These are phyloP conservation scores for Microcyclosporella mali DNA, from an alignment of 2,329 filamentous ascomycete genomes.

Conservation along the genomic window DNA sequence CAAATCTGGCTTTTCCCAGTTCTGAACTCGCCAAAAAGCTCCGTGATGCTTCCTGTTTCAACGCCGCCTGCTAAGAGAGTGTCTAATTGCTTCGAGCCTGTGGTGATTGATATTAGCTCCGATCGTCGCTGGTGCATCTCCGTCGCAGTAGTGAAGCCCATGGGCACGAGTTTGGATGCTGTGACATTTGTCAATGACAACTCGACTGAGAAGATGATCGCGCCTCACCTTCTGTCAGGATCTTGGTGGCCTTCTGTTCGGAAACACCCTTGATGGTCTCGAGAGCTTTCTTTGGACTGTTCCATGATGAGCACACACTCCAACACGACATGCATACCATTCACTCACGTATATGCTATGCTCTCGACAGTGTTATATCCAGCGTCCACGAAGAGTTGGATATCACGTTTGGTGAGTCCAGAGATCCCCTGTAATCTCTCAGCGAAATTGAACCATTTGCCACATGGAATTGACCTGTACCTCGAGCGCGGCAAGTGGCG, in stretches of 20 bases:
- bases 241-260: conserved; percentile 89
- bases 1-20: conserved; percentile 99
- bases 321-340: background rate
- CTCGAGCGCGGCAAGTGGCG: conserved; percentile 77
- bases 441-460: background rate
- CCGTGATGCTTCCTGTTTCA: conserved; percentile 95
- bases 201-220: background rate
- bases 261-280: conserved; percentile 50
- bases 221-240: conserved; percentile 74
- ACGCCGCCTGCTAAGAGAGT: conserved; percentile 90
- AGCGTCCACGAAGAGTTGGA: conserved; percentile 84
- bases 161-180: conserved; percentile 94
- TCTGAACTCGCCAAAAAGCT: conserved; percentile 95
- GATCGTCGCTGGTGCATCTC: conserved; percentile 98
- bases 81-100: conserved; percentile 94
- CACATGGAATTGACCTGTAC: conserved; percentile 44
- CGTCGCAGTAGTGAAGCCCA: conserved; percentile 98
- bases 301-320: conserved; percentile 20
- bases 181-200: conserved; percentile 1
- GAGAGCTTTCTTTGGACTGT: conserved; percentile 62
- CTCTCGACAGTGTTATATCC: conserved; percentile 95
- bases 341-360: conserved; percentile 75
- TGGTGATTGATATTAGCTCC: conserved; percentile 96
- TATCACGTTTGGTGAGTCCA: conserved; percentile 89
- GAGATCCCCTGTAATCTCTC: conserved; percentile 62